phyloP scores from a whole-genome alignment of 2,329 filamentous ascomycete genomes.

The Aspergillus costaricaensis region DNA sequence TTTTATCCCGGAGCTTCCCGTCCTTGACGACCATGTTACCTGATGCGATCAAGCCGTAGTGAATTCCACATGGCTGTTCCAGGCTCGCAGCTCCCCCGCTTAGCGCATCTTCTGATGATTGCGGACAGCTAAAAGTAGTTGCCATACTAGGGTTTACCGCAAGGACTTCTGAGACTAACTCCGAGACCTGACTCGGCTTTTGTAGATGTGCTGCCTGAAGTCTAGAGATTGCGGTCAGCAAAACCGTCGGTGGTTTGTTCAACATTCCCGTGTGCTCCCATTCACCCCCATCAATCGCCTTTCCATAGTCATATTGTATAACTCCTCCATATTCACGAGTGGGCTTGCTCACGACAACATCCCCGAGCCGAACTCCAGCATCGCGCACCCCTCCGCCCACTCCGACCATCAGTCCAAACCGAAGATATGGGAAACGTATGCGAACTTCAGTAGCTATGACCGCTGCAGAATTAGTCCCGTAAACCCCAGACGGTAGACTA shows the following conservation, averaged over 20 bases:
- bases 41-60: neutral
- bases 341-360: neutral
- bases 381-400: neutral
- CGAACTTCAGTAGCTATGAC: constrained; percentile 35
- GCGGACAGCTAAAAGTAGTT: neutral
- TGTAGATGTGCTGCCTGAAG: neutral
- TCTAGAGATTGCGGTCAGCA: constrained; percentile 15
- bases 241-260: constrained; percentile 19
- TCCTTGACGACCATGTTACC: constrained; percentile 6
- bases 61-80: neutral
- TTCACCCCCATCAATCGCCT: constrained; percentile 18
- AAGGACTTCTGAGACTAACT: neutral
- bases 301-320: constrained; percentile 33
- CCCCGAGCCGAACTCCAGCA: neutral
- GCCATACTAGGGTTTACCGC: neutral
- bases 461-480: constrained; percentile 30
- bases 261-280: constrained; percentile 19
- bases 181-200: neutral
- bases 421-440: constrained; percentile 10
- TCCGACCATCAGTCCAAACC: neutral
- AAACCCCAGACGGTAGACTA: constrained; percentile 22
- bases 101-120: neutral
- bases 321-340: constrained; percentile 25
- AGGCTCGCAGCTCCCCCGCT: neutral
- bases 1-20: neutral